Conservation (phyloP, 1,139 yeast genomes). For the Pichia sorboxylosa region DNA sequence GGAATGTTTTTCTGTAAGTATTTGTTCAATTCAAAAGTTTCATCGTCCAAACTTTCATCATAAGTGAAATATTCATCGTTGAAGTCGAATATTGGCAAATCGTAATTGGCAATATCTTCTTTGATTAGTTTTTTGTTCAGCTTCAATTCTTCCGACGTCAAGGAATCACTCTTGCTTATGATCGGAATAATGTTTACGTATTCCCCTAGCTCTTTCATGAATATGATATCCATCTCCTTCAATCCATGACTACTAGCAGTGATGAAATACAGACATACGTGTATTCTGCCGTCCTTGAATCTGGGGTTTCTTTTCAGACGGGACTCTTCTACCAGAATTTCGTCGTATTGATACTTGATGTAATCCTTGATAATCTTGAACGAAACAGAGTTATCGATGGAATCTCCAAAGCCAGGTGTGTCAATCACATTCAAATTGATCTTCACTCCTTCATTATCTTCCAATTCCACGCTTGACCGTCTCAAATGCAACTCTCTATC, state of each 20-base stretch:
- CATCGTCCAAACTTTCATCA: constrained; percentile 54
- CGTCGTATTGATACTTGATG: constrained; percentile 83
- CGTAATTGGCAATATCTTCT: constrained; percentile 65
- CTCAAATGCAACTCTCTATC: constrained; percentile 37
- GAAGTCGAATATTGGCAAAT: constrained; percentile 79
- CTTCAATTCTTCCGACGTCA: constrained; percentile 64
- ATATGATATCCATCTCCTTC: constrained; percentile 61
- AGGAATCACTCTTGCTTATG: constrained; percentile 75
- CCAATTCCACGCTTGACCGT: constrained; percentile 46
- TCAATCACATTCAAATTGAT: constrained; percentile 53
- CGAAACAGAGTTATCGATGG: constrained; percentile 47
- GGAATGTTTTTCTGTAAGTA: constrained; percentile 70
- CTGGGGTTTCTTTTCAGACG: constrained; percentile 81
- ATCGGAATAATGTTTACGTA: constrained; percentile 85
- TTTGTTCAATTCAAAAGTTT: constrained; percentile 70
- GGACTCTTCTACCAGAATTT: constrained; percentile 82
- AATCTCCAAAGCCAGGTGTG: constrained; percentile 74
- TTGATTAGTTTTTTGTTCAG: constrained; percentile 51
- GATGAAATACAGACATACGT: constrained; percentile 57
- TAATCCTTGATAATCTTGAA: constrained; percentile 63
- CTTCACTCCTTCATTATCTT: constrained; percentile 68
- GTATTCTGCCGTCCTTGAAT: constrained; percentile 68
- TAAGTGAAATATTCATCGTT: constrained; percentile 46
- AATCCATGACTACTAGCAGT: constrained; percentile 73
- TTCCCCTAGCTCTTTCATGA: constrained; percentile 66